These are phyloP conservation scores for Wickerhamiella occidentalis DNA, from an alignment of 805 yeast genomes.

Conservation along the genomic window DNA sequence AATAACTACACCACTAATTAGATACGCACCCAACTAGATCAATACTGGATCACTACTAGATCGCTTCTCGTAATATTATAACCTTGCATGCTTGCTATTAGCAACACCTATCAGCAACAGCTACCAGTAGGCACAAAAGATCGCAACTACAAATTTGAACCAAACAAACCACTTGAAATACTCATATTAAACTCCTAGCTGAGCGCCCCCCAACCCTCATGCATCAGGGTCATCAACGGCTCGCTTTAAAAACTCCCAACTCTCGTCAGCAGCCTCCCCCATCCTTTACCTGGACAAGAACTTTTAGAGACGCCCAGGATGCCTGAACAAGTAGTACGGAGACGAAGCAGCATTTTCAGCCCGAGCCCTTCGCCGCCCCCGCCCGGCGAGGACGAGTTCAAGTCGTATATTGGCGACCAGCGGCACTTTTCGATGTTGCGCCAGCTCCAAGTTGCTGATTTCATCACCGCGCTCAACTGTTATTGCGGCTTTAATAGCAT, in stretches of 20 bases:
- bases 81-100: too few species aligned
- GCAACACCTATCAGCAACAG: too few species aligned
- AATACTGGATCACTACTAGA: too few species aligned
- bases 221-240: background rate
- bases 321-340: slow-evolving; percentile 15
- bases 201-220: background rate
- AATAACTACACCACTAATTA: too few species aligned
- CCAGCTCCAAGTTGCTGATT: slow-evolving; percentile 83
- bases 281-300: too few species aligned
- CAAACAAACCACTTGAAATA: too few species aligned
- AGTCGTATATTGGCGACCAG: slow-evolving; percentile 66
- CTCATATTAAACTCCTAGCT: too few species aligned
- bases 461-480: slow-evolving; percentile 87
- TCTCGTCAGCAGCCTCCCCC: background rate
- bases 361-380: slow-evolving; percentile 30
- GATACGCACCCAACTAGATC: too few species aligned
- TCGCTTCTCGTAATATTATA: too few species aligned
- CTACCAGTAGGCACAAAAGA: too few species aligned
- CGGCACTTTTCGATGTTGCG: slow-evolving; percentile 74
- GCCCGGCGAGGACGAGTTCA: slow-evolving; percentile 39
- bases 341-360: slow-evolving; percentile 28
- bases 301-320: background rate
- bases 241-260: background rate
- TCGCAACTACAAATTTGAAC: too few species aligned
- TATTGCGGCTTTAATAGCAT: slow-evolving; percentile 88